Conservation (phyloP, 257 asterid genomes). For the Ballota nigra region DNA sequence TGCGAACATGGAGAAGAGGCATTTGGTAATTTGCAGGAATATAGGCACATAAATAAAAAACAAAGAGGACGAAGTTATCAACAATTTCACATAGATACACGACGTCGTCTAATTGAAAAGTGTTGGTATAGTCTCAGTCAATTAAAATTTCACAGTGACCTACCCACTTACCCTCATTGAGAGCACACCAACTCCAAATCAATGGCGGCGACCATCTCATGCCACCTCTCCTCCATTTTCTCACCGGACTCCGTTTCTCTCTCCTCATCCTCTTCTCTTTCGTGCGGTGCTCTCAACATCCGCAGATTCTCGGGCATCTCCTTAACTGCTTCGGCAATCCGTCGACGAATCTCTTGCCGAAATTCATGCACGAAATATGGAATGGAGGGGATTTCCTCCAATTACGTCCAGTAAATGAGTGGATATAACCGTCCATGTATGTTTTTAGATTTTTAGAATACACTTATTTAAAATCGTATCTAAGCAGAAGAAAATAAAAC, state of each 20-base stretch:
- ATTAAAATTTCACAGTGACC: constrained; percentile 23
- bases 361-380: too few species aligned
- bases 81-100: too few species aligned
- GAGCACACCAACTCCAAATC: constrained; percentile 26
- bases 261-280: constrained; percentile 48
- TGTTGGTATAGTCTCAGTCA: neutral
- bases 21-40: too few species aligned
- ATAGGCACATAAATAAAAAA: neutral
- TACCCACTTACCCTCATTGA: constrained; percentile 10
- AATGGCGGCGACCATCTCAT: constrained; percentile 51
- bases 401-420: too few species aligned
- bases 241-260: constrained; percentile 45
- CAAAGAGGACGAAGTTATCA: constrained; percentile 1
- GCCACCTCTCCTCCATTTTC: constrained; percentile 44
- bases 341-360: constrained; percentile 70
- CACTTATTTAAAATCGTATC: too few species aligned
- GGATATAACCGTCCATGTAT: too few species aligned
- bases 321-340: constrained; percentile 34
- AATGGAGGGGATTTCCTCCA: too few species aligned
- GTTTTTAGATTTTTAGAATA: too few species aligned
- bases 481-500: too few species aligned
- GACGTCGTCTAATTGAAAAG: too few species aligned
- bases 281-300: constrained; percentile 30
- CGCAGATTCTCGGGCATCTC: constrained; percentile 29
- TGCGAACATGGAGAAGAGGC: too few species aligned